phyloP scores from a whole-genome alignment of 345 rosid species.

The Linum usitatissimum region DNA sequence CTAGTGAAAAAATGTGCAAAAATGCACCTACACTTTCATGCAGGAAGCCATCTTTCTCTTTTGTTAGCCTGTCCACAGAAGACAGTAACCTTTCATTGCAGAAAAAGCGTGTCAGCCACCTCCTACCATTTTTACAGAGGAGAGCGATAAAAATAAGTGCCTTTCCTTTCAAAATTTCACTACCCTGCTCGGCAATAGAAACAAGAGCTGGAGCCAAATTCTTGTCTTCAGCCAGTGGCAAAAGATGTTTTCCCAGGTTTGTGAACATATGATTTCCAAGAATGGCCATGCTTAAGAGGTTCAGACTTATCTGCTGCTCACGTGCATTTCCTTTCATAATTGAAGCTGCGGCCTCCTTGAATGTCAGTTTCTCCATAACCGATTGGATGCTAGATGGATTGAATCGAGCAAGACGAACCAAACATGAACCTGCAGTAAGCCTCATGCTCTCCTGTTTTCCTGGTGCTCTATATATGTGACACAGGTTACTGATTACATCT shows the following conservation, averaged over 20 bases:
- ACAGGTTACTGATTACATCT: conserved; percentile 74
- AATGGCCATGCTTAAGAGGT: conserved; percentile 78
- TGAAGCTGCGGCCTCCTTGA: conserved; percentile 69
- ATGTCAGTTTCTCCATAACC: conserved; percentile 63
- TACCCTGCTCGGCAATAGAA: conserved; percentile 84
- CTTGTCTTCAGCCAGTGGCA: conserved; percentile 65
- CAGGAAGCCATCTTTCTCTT: conserved; percentile 77
- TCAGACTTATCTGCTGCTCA: conserved; percentile 88
- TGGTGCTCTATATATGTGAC: conserved; percentile 71
- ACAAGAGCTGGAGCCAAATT: conserved; percentile 56
- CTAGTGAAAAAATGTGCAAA: conserved; percentile 52
- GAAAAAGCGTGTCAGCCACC: conserved; percentile 75
- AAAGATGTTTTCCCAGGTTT: conserved; percentile 68
- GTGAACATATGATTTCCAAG: conserved; percentile 64
- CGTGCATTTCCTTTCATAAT: conserved; percentile 74
- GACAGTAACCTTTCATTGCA: conserved; percentile 68
- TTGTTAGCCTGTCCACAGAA: conserved; percentile 70
- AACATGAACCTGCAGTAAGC: conserved; percentile 94
- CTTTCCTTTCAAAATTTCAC: conserved; percentile 75
- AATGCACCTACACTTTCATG: conserved; percentile 69
- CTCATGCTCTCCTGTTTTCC: conserved; percentile 96
- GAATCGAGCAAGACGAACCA: conserved; percentile 87
- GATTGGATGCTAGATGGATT: conserved; percentile 66
- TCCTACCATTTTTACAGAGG: conserved; percentile 75
- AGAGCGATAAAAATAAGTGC: conserved; percentile 69